Base-by-base conservation (phyloP, 1,139 yeast species). In the Suhomyces bolitotheri region DNA sequence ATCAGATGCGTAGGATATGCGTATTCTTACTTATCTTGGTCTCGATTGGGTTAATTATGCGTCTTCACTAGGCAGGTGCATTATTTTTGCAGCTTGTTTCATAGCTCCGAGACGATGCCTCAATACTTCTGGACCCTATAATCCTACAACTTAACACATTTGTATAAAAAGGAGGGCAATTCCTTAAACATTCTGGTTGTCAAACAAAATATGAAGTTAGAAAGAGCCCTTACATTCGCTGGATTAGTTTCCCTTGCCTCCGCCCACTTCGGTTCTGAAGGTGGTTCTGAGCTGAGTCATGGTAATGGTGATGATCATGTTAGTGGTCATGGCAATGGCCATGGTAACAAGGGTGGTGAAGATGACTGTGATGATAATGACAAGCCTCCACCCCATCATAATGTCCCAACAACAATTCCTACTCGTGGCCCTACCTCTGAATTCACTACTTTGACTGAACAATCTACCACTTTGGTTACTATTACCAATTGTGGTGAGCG, bases 401-500 rank as follows among this genome's bases (percentile, higher is more conserved):
- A 31, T 11, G 7, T 30, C n/a, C 23, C 31, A 15, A 12, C 38
- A 15, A 22, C 38, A 8, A 15, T 32, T 23, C 33, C 33, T 4
- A 22, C 27, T 16, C 19, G 17, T 10, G 25, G 27, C 21, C 12
- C 35, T 12, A 26, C 28, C 8, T 12, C 32, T 33, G 12, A 35
- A 15, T 19, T 21, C 21, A 27, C 23, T 21, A 39, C 41, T 20
- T 33, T 25, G 11, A 29, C 36, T n/a, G 41, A 29, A 7, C 27
- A 39, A 13, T 28, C 43, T 16, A 50, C 58, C 39, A 43, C 49
- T 13, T 33, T 47, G 5, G 37, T 56, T 25, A 52, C 61, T 31
- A 43, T 54, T 33, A 53, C 64, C 26, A 34, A 56, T 27, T 41
- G 58, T 30, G 31, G 40, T 41, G 39, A 40, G 46, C 26, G 43